A percentile compares a stretch with the other conserved stretches of the same genome.
Evolutionary conservation across 257 asterid genomes (phyloP).

Genomic region (Plantago elongata): DNA sequence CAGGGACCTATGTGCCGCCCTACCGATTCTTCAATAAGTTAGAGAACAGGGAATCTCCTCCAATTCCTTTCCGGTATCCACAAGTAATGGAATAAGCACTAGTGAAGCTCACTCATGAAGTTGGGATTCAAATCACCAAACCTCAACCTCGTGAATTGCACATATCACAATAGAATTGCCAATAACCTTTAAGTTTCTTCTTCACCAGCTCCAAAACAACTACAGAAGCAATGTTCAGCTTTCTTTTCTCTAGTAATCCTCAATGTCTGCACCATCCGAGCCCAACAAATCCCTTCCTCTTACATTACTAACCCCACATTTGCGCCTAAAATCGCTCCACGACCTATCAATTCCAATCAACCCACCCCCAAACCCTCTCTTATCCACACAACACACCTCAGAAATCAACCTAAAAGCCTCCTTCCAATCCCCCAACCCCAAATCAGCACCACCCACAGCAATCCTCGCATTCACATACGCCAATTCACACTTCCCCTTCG

Average conservation of each 20-base stretch:
- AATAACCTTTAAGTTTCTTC: neutral
- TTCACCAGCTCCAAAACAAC: neutral
- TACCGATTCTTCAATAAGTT: no score
- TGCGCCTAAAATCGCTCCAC: constrained; percentile 45
- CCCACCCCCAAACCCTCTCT: constrained; percentile 25
- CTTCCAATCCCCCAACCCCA: constrained; percentile 30
- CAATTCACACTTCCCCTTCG: constrained; percentile 56
- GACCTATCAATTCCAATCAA: constrained; percentile 31
- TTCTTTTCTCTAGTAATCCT: constrained; percentile 31
- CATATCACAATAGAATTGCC: neutral
- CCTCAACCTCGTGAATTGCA: neutral
- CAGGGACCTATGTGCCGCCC: no score
- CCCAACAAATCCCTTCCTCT: constrained; percentile 63
- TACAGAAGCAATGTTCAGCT: constrained; percentile 3
- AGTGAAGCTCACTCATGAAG: no score
- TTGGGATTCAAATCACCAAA: no score
- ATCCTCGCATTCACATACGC: constrained; percentile 62
- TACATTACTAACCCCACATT: constrained; percentile 31
- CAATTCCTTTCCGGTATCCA: no score
- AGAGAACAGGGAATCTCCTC: no score
- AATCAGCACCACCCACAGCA: constrained; percentile 34
- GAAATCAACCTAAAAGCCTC: constrained; percentile 54
- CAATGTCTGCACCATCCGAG: constrained; percentile 19
- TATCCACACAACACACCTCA: constrained; percentile 38
- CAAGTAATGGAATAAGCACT: no score